Base-by-base conservation (phyloP, 2,329 filamentous ascomycete genomes). In the Aspergillus ochraceus region DNA sequence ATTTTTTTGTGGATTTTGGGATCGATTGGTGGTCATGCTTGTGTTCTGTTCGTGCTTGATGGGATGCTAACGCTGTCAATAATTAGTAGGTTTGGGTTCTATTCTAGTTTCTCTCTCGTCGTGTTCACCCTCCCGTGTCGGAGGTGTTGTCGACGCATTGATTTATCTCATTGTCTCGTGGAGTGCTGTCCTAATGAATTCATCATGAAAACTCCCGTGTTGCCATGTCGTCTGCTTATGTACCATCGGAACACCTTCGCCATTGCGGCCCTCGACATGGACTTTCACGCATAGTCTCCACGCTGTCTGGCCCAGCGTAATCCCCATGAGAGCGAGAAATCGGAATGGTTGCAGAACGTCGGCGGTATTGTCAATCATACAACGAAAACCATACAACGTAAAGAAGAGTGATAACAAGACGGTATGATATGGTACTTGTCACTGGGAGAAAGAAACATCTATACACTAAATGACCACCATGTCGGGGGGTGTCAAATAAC, bases 1-100 rank as follows among this genome's bases (percentile, higher is more conserved):
- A 78, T 17, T 22, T 69, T 36, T 60, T 59, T 60, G 24, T 24
- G 29, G 52, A 54, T 50, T 54, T 36, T 56, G 46, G 14, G 11
- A 50, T 14, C 45, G 11, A 50, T 14, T 49, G 24, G 10, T 50
- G 29, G 42, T 9, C 26, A 19, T 46, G 36, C 26, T 51, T 29
- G 22, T 47, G 29, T 49, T 32, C 11, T 29, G 24, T 30, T 46
- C 20, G 9, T 47, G 19, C 10, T 24, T 24, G 17, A 19, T 57
- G 2, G 8, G 14, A 45, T 51, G 55, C 58, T 58, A 30, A 58
- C 50, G 19, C n/a, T 6, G 9, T 29, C 3, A 4, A 29, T 17
- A 29, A 12, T 42, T 17, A 52, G 10, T 45, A 55, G 57, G 49
- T 29, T 47, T 9, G 53, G 39, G 17, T 47, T 14, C 20, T 14